These are phyloP conservation scores for Penicillium sp. DNA, from an alignment of 2,329 filamentous ascomycete species.

Conservation along the genomic window DNA sequence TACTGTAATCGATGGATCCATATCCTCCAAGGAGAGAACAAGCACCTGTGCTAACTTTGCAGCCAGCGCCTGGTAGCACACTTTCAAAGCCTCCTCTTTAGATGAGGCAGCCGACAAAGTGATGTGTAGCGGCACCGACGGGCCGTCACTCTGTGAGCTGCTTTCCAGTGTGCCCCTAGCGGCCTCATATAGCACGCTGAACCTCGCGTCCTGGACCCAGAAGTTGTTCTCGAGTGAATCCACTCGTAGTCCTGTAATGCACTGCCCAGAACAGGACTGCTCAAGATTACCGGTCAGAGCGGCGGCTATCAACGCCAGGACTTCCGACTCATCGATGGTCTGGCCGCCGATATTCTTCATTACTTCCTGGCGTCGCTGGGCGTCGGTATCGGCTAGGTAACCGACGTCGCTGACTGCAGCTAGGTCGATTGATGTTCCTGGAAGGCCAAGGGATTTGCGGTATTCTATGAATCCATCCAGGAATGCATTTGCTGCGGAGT, in stretches of 20 bases:
- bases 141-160: constrained; percentile 9
- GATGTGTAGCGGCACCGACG: constrained; percentile 46
- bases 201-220: constrained; percentile 58
- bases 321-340: constrained; percentile 49
- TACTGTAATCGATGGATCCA: constrained; percentile 40
- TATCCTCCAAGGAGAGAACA: constrained; percentile 52
- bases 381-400: constrained; percentile 22
- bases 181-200: constrained; percentile 50
- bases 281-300: constrained; percentile 51
- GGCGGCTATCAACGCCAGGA: constrained; percentile 54
- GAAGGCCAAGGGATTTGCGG: constrained; percentile 27
- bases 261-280: constrained; percentile 50
- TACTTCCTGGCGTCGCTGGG: constrained; percentile 24
- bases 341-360: constrained; percentile 26
- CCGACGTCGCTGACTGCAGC: constrained; percentile 27
- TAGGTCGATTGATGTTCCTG: constrained; percentile 32
- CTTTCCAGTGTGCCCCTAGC: constrained; percentile 31
- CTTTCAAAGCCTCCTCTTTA: constrained; percentile 48
- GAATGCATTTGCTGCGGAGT: constrained; percentile 30
- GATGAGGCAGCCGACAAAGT: constrained; percentile 46
- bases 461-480: constrained; percentile 30
- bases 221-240: constrained; percentile 44
- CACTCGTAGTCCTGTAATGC: constrained; percentile 57
- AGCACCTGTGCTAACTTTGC: constrained; percentile 52
- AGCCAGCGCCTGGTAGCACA: constrained; percentile 49